A percentile compares a stretch with the other conserved stretches of the same genome.
phyloP scores from a whole-genome alignment of 2,329 filamentous ascomycete species.

The Lasiodiplodia citricola region DNA sequence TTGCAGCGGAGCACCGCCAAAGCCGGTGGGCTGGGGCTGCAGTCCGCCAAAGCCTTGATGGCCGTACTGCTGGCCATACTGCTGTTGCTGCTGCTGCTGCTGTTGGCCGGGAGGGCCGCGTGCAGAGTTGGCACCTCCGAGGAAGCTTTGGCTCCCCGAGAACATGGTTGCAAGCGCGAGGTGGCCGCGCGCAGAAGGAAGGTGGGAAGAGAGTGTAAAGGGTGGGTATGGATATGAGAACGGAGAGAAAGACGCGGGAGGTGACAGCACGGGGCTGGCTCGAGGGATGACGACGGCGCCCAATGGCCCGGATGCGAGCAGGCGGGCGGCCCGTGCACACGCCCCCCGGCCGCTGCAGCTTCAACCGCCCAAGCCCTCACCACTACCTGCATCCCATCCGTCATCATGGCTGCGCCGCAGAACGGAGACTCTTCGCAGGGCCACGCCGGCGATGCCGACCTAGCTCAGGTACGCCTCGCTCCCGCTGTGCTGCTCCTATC shows the following conservation, averaged over 20 bases:
- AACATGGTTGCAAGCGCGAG: constrained; percentile 67
- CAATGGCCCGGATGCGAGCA: neutral
- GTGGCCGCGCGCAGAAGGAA: neutral
- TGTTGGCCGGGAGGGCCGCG: constrained; percentile 62
- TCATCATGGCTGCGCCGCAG: constrained; percentile 40
- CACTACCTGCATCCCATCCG: neutral
- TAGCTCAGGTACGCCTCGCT: constrained; percentile 38
- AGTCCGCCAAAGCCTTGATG: constrained; percentile 57
- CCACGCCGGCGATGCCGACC: constrained; percentile 39
- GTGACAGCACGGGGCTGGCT: neutral
- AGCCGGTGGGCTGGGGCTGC: constrained; percentile 59
- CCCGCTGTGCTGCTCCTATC: neutral
- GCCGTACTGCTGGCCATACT: constrained; percentile 52
- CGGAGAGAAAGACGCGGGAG: constrained; percentile 11
- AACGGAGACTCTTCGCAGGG: constrained; percentile 34
- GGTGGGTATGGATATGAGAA: constrained; percentile 6
- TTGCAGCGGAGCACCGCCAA: constrained; percentile 61
- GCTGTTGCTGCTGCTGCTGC: constrained; percentile 56
- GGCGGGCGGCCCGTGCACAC: neutral
- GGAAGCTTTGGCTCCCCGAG: constrained; percentile 83
- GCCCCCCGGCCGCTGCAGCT: neutral
- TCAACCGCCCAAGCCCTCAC: neutral
- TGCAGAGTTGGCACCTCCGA: constrained; percentile 79
- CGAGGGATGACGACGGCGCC: neutral
- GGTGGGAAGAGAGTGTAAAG: neutral